Base-by-base conservation (phyloP, 1,284 basidiomycete genomes). In the Amylostereum areolatum region DNA sequence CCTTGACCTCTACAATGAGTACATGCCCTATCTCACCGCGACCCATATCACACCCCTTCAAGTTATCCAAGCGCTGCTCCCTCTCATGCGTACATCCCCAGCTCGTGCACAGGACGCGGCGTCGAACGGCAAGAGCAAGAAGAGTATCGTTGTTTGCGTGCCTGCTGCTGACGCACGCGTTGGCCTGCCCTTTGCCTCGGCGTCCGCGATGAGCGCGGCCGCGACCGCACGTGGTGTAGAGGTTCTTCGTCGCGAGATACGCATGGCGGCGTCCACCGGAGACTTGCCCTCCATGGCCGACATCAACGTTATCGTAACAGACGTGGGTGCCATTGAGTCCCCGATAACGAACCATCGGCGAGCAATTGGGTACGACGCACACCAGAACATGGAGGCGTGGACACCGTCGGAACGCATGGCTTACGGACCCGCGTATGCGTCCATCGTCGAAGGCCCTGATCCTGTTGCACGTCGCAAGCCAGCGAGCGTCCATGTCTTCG, bases 21-120 rank as follows among this genome's bases (percentile, higher is more conserved):
- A 90, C 61, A 66, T 86, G 32, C 75, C 82, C 9, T 83, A 86
- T 61, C 74, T 90, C 46, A 78, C 72, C 47, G 76, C 80, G 2
- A 83, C 87, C 0, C 88, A 91, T 57, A 71, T 89, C 55, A 80
- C 80, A 2, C 88, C 88, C 12, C 72, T 91, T 39, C 81, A 84
- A 56, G 75, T 83, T 49, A 75, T 91, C 40, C 89, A 91, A 57
- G 76, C 81, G 1, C 74, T 94, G 27, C 69, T 91, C 32, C 88
- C 89, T 4, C 71, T 89, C 29, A 70, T 91, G 40, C 83, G 88
- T 49, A 74, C 77, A 18, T 76, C 75, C 27, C 73, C 81, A 3
- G 72, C 74, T 45, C 70, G 80, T 40, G 64, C 71, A 3, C 70
- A 69, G 30, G 80, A 75, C 51, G 57, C 62, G n/a, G 50, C 57